Percentiles rank a stretch among this genome's conserved stretches.
These are phyloP conservation scores for Chlorella sp. DNA, from an alignment of 139 green algal genomes.

Conservation along the genomic window DNA sequence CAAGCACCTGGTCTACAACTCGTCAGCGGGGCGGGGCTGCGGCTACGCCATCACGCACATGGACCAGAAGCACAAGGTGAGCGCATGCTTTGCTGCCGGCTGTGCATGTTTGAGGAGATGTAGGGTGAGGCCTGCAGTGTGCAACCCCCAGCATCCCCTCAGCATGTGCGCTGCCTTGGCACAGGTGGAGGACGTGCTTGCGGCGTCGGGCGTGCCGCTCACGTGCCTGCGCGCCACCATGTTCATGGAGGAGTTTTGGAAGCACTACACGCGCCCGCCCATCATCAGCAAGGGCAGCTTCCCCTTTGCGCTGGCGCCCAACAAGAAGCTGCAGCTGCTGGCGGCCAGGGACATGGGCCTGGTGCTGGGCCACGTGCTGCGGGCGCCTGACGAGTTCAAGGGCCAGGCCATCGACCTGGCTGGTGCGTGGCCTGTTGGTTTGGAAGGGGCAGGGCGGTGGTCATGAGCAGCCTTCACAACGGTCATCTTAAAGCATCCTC, in stretches of 20 bases:
- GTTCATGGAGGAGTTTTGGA: constrained; percentile 51
- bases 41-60: constrained; percentile 39
- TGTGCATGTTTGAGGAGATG: no score
- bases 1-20: constrained; percentile 35
- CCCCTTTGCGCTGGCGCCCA: constrained; percentile 21
- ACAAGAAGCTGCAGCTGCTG: constrained; percentile 30
- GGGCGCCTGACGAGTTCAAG: neutral
- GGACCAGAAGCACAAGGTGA: constrained; percentile 41
- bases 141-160: no score
- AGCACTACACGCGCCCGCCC: constrained; percentile 35
- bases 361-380: constrained; percentile 12
- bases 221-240: constrained; percentile 21
- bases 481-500: no score
- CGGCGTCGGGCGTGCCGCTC: neutral
- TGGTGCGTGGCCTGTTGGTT: neutral
- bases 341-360: constrained; percentile 34
- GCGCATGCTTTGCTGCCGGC: no score
- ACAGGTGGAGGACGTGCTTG: constrained; percentile 11
- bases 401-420: constrained; percentile 13
- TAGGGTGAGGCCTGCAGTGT: no score
- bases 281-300: constrained; percentile 27
- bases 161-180: no score
- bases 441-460: no score
- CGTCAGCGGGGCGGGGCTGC: constrained; percentile 20
- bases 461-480: no score